Base-by-base conservation (phyloP, 257 asterid genomes). In the Nicotiana paniculata region DNA sequence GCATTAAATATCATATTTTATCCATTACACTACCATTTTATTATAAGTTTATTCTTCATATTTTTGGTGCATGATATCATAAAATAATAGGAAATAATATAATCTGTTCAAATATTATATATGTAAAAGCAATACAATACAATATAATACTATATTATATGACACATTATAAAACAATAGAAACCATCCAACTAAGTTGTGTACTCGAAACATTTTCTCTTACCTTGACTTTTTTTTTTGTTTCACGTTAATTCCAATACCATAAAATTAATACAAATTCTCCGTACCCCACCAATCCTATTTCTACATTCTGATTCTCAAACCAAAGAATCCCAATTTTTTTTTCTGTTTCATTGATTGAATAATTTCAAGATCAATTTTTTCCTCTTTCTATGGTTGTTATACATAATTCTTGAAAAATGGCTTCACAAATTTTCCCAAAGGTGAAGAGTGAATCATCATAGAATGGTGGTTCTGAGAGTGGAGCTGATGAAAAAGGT, bases 381-480 rank as follows among this genome's bases (percentile, higher is more conserved):
- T 9, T 80, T 13, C 2, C 2, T 12, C 11, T 9, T 9, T 10
- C 57, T 4, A 53, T 76, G 3, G 30, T 6, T 16, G 35, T 74
- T 46, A 10, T 72, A 39, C 55, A 70, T 39, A 30, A 72, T 74
- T 74, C 43, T 74, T 48, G 39, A 59, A 46, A 68, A 61, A 72
- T 57, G 78, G 54, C 10, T 30, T 24, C 76, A 82, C 82, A 81
- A 35, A 15, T 84, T 54, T 81, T 65, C 69, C 77, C 82, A 62
- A 89, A 88, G 88, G 87, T 76, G 77, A 85, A 64, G 53, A 77
- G 83, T 66, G 89, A 82, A 51, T 86, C 91, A 53, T 86, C 93
- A 81, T 95, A 82, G 81, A 90, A 89, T 80, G 85, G 79, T 26
- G 86, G 89, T 80, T 81, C 91, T 61, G 95, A 91, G 81, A 86